Evolutionary conservation across 495 filamentous ascomycete species (phyloP).

Genomic region (Aspergillus wentii): DNA sequence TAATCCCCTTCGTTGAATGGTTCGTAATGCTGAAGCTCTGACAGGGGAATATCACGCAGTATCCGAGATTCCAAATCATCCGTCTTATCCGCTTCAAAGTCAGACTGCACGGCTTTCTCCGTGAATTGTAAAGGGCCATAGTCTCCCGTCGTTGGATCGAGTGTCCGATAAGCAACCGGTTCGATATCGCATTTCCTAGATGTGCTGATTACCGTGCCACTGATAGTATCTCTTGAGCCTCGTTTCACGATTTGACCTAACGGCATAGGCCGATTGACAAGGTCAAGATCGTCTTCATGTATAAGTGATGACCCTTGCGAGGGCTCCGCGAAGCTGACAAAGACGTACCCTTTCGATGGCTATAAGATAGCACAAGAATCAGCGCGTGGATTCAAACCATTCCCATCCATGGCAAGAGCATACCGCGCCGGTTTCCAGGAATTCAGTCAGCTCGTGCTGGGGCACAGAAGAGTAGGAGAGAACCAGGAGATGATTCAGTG

Average conservation of each 20-base stretch:
- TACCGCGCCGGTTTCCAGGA: constrained; percentile 27
- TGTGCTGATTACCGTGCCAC: constrained; percentile 36
- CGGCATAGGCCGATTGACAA: constrained; percentile 35
- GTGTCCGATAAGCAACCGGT: constrained; percentile 22
- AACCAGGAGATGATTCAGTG: constrained; percentile 8
- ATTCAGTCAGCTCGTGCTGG: constrained; percentile 15
- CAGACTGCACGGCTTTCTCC: constrained; percentile 5
- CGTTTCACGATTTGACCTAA: constrained; percentile 43
- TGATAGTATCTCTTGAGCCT: constrained; percentile 27
- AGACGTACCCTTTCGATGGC: constrained; percentile 34
- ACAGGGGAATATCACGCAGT: constrained; percentile 9
- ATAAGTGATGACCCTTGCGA: constrained; percentile 27
- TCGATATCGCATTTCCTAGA: constrained; percentile 27
- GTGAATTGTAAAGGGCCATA: constrained; percentile 15
- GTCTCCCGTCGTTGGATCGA: constrained; percentile 15
- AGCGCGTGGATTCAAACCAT: neutral
- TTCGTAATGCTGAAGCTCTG: constrained; percentile 12
- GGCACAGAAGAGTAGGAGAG: constrained; percentile 13
- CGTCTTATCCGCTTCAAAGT: neutral
- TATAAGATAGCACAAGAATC: constrained; percentile 8
- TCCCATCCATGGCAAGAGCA: neutral
- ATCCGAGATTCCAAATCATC: constrained; percentile 1
- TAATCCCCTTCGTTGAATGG: constrained; percentile 14
- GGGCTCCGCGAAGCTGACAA: constrained; percentile 21
- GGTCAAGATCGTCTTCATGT: constrained; percentile 34